A percentile compares a stretch with the other conserved stretches of the same genome.
phyloP scores from a whole-genome alignment of 257 asterid species.

The Oldenlandia corymbosa region DNA sequence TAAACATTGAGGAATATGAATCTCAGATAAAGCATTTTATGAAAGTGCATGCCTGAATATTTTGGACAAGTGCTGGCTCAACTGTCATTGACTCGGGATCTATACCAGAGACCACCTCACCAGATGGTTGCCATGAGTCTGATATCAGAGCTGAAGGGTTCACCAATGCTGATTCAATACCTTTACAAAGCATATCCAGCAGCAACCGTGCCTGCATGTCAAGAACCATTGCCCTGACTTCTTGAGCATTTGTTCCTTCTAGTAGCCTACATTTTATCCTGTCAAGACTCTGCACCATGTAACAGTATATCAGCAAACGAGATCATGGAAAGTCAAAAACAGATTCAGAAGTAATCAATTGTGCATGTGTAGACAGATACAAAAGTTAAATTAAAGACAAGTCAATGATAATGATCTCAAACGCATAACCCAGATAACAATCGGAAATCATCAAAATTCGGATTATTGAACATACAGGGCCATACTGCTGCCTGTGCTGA shows the following conservation, averaged over 20 bases:
- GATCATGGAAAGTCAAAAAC: background rate
- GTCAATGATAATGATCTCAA: too few species aligned
- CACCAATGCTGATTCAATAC: slow-evolving; percentile 88
- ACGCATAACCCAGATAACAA: background rate
- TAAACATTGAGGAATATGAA: background rate
- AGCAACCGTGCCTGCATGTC: slow-evolving; percentile 98
- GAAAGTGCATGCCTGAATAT: slow-evolving; percentile 66
- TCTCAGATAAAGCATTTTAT: background rate
- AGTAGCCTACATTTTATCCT: slow-evolving; percentile 96
- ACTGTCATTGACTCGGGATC: slow-evolving; percentile 94
- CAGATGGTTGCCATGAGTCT: slow-evolving; percentile 97
- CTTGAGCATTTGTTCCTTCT: slow-evolving; percentile 96
- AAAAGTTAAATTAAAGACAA: too few species aligned
- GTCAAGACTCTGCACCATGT: slow-evolving; percentile 77
- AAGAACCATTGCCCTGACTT: slow-evolving; percentile 99
- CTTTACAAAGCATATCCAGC: slow-evolving; percentile 99
- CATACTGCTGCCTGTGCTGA: slow-evolving; percentile 95
- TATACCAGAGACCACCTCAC: slow-evolving; percentile 63
- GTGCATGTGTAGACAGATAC: background rate
- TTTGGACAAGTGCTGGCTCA: slow-evolving; percentile 78
- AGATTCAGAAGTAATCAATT: background rate
- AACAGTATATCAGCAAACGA: slow-evolving; percentile 2
- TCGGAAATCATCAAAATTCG: background rate
- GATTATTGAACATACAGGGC: slow-evolving; percentile 65
- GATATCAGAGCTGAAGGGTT: slow-evolving; percentile 88